Percentiles rank a stretch among this genome's conserved stretches.
These are phyloP conservation scores for Polygonum maritimum DNA, from an alignment of 148 eudicot genomes.

Conservation along the genomic window DNA sequence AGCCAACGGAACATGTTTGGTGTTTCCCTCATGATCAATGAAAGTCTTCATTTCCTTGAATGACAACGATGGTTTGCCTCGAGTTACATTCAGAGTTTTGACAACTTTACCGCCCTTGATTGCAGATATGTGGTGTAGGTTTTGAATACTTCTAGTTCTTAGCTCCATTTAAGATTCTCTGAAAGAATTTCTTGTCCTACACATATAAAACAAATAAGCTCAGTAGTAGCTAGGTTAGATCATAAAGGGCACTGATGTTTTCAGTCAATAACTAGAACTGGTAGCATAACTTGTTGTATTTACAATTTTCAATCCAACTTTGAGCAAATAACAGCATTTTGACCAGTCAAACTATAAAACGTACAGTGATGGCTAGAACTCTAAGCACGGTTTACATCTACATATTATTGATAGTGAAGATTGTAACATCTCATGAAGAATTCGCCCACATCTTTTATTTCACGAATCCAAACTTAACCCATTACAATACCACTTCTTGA, in stretches of 20 bases:
- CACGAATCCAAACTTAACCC: neutral
- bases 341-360: neutral
- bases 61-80: conserved; percentile 33
- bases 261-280: neutral
- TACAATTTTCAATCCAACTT: neutral
- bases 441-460: neutral
- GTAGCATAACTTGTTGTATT: neutral
- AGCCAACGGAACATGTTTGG: conserved; percentile 19
- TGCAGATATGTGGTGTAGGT: conserved; percentile 39
- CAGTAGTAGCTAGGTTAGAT: neutral
- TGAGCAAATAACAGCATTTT: neutral
- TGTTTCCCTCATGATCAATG: conserved; percentile 17
- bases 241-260: neutral
- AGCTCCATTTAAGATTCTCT: conserved; percentile 29
- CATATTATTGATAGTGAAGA: neutral
- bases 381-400: neutral
- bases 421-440: neutral
- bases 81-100: conserved; percentile 31
- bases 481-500: neutral
- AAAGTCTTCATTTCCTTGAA: conserved; percentile 40
- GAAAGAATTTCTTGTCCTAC: neutral
- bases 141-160: conserved; percentile 42
- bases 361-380: neutral
- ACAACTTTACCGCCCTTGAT: conserved; percentile 33
- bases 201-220: neutral